Evolutionary conservation across 23 red algal species (phyloP), one percentile per base, ranked within the genome.

Genomic region (Chondrus crispus): DNA sequence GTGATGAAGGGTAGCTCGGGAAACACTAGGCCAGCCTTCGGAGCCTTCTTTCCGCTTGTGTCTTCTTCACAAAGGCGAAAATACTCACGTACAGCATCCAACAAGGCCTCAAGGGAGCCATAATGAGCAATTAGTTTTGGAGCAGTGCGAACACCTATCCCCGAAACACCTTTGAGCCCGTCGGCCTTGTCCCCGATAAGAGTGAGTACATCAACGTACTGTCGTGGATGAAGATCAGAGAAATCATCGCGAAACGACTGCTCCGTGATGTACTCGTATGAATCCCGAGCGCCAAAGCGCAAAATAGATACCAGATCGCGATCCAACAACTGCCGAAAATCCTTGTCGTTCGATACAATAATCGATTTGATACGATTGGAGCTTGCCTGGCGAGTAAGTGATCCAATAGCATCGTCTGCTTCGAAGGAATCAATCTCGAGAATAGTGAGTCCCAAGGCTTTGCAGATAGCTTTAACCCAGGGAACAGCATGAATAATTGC

Each of bases 381-480:
- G 20, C 26, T 45, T n/a, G 80, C 85, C 26, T 22, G 39, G 20
- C 8, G 51, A 1, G 85, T 74, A 45, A 95, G 62, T 4, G 86
- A 60, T 2, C 62, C 93, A 47, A 95, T 91, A 35, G 90, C 71
- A 45, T 95, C 93, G 79, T 95, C 93, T 28, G 93, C 93, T 64
- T 95, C 93, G 48, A 40, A 91, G 88, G 53, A 64, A 29, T 62
- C 80, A 32, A 88, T 45, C 85, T 90, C 83, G 46, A 95, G 46
- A 3, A 49, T 32, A 7, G 46, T 53, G 36, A 95, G 38, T 26
- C 83, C 83, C 68, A 95, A 57, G 32, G 40, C 41, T n/a, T 77
- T 52, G 18, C 87, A n/a, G 35, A 88, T 13, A 24, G 41, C 74
- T 45, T 95, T 87, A 32, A 90, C 78, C 20, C 24, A 78, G 9